A percentile compares a stretch with the other conserved stretches of the same genome.
Evolutionary conservation across 1,139 yeast species (phyloP).

Genomic region (Trichomonascaceae sp.): DNA sequence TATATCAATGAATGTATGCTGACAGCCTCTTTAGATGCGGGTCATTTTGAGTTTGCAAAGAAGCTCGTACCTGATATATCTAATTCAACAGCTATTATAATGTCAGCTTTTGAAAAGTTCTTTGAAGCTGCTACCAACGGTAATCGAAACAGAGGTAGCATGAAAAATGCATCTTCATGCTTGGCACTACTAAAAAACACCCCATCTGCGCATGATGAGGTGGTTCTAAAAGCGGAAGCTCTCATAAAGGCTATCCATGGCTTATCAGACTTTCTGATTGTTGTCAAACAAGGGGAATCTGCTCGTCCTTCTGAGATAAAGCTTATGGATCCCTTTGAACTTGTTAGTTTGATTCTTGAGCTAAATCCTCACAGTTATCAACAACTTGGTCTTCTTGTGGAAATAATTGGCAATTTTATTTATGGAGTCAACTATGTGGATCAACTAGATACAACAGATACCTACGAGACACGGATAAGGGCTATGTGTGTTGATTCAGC

Average conservation of each 20-base stretch:
- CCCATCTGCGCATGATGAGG: conserved; percentile 2
- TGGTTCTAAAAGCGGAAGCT: conserved; percentile 19
- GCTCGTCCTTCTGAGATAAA: conserved; percentile 24
- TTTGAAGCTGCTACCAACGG: conserved; percentile 31
- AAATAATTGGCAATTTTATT: conserved; percentile 21
- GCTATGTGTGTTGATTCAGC: conserved; percentile 53
- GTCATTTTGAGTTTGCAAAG: conserved; percentile 20
- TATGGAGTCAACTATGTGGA: conserved; percentile 16
- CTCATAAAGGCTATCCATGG: conserved; percentile 27
- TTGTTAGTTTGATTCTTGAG: conserved; percentile 30
- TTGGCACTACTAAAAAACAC: conserved; percentile 16
- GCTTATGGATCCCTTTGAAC: conserved; percentile 24
- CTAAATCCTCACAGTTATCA: conserved; percentile 28
- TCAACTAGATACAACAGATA: conserved; percentile 14
- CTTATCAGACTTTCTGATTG: conserved; percentile 26
- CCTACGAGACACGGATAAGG: conserved; percentile 37
- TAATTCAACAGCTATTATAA: conserved; percentile 13
- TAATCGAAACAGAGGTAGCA: conserved; percentile 26
- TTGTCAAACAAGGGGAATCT: conserved; percentile 27
- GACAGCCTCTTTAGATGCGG: conserved; percentile 14
- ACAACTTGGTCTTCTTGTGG: conserved; percentile 23
- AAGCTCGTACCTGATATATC: conserved; percentile 10
- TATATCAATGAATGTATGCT: conserved; percentile 18
- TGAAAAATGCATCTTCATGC: conserved; percentile 28
- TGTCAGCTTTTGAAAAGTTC: conserved; percentile 25